Percentiles rank a stretch among this genome's conserved stretches.
phyloP scores from a whole-genome alignment of 1,284 basidiomycete genomes.

The Chiua sp. region DNA sequence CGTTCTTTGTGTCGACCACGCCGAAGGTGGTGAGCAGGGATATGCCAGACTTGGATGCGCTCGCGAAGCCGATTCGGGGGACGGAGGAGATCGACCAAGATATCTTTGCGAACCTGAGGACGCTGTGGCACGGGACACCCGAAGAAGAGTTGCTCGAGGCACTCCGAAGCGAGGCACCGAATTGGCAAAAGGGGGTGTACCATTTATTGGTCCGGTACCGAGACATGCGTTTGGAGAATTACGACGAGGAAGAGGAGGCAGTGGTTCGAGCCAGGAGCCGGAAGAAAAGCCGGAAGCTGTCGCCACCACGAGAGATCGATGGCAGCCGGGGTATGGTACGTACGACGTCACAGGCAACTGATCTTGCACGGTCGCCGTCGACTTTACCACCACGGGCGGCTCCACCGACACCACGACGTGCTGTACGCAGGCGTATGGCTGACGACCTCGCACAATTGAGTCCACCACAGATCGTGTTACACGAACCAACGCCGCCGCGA shows the following conservation, averaged over 20 bases:
- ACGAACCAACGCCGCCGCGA: conserved; percentile 37
- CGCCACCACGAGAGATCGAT: conserved; percentile 8
- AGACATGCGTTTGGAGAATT: conserved; percentile 68
- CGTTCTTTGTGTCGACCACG: conserved; percentile 82
- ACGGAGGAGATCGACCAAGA: conserved; percentile 82
- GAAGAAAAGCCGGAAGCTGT: conserved; percentile 38
- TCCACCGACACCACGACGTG: conserved; percentile 64
- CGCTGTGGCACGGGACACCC: conserved; percentile 84
- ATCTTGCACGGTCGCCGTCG: conserved; percentile 39
- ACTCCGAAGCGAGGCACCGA: conserved; percentile 68
- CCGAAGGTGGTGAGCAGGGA: conserved; percentile 55
- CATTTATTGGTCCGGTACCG: conserved; percentile 85
- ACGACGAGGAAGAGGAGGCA: conserved; percentile 62
- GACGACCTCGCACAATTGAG: conserved; percentile 24
- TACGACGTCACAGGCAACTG: conserved; percentile 30
- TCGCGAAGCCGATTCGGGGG: conserved; percentile 68
- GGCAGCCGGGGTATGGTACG: conserved; percentile 20
- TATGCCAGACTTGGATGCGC: conserved; percentile 70
- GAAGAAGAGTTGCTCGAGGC: conserved; percentile 76
- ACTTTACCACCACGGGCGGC: conserved; percentile 57
- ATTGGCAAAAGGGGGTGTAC: conserved; percentile 95
- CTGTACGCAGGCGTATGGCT: conserved; percentile 20
- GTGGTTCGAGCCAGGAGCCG: conserved; percentile 34
- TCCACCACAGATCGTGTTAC: conserved; percentile 34
- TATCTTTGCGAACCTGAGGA: conserved; percentile 90